Conservation (phyloP, 352 stramenopile genomes). For the Phytophthora foliorum region DNA sequence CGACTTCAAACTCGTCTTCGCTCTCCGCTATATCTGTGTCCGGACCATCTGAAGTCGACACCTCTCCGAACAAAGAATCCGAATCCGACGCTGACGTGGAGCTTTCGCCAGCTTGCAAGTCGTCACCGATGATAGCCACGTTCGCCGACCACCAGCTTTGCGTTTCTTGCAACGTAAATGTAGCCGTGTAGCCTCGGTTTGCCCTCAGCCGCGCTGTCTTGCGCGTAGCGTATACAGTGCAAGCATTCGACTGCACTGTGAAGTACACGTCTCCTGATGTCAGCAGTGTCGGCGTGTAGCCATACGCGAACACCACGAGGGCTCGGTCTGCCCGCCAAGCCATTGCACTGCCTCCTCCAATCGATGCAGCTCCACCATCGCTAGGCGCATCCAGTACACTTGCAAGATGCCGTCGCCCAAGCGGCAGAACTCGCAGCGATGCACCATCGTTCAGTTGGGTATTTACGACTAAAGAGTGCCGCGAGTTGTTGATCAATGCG, state of each 20-base stretch:
- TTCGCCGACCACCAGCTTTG: slow-evolving; percentile 87
- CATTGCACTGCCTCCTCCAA: slow-evolving; percentile 34
- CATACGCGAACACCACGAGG: slow-evolving; percentile 84
- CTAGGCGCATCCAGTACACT: slow-evolving; percentile 46
- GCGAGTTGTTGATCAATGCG: slow-evolving; percentile 83
- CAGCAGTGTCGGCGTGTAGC: slow-evolving; percentile 86
- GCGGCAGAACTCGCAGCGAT: slow-evolving; percentile 72
- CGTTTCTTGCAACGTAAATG: slow-evolving; percentile 85
- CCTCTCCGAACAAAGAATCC: slow-evolving; percentile 42
- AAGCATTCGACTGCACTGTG: slow-evolving; percentile 85
- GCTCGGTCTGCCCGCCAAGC: slow-evolving; percentile 72
- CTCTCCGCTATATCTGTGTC: not conserved
- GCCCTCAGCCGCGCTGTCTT: slow-evolving; percentile 79
- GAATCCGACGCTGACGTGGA: slow-evolving; percentile 24
- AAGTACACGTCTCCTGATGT: slow-evolving; percentile 89
- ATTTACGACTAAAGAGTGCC: slow-evolving; percentile 78
- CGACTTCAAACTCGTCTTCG: slow-evolving; percentile 78
- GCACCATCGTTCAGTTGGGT: slow-evolving; percentile 79
- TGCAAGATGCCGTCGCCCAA: slow-evolving; percentile 62
- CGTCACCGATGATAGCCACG: slow-evolving; percentile 84
- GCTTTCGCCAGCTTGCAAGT: slow-evolving; percentile 61
- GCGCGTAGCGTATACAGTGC: slow-evolving; percentile 82
- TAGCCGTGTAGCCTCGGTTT: slow-evolving; percentile 85
- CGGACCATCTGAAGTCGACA: slow-evolving; percentile 8
- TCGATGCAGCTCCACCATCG: slow-evolving; percentile 10